Base-by-base conservation (phyloP, 163 green algal genomes). In the Scenedesmus sp. region DNA sequence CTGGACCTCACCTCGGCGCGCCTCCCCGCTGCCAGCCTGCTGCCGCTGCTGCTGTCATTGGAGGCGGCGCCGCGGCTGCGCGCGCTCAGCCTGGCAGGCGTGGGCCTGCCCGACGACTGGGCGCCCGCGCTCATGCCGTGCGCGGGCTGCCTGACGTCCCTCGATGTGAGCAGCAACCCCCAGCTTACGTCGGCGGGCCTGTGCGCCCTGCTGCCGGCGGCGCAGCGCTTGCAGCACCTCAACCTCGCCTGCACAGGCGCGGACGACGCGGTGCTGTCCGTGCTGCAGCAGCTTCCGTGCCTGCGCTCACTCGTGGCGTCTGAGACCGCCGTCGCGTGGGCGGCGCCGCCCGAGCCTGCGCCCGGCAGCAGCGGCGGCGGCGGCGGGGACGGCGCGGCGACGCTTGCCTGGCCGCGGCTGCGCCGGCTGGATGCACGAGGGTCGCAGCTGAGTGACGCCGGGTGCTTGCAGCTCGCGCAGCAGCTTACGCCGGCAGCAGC, bases 101-200 rank as follows among this genome's bases (percentile, higher is more conserved):
- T 24, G 10, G 18, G 17, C 26, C 28, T 80, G 22, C 31, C 22
- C 10, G 71, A 80, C 44, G 69, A 77, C 24, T 77, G 57, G 26
- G 44, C 51, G 22, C 69, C 69, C 17, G 31, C 33, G 14, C 36
- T 80, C 3, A 22, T 29, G 18, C 18, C 44, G 44, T 80, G 71
- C 18, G 29, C 58, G 53, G 53, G 6, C 53, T 60, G 53, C 24
- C 6, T 60, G n/a, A 11, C 53, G 45, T 51, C 15, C 42, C 28
- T 79, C 26, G 31, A 79, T 39, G 54, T 79, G 24, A 70, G 58
- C 42, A 20, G 42, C 2, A 70, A 70, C 44, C n/a, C 70, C 18
- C 28, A 45, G 5, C 44, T 80, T 9, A 64, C 71, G 58, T 26
- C 29, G 24, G 58, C 58, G 44, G 71, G 71, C 45, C 60, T 80